A percentile compares a stretch with the other conserved stretches of the same genome.
These are phyloP conservation scores for Geoglossum glabrum DNA, from an alignment of 495 filamentous ascomycete genomes.

Conservation along the genomic window DNA sequence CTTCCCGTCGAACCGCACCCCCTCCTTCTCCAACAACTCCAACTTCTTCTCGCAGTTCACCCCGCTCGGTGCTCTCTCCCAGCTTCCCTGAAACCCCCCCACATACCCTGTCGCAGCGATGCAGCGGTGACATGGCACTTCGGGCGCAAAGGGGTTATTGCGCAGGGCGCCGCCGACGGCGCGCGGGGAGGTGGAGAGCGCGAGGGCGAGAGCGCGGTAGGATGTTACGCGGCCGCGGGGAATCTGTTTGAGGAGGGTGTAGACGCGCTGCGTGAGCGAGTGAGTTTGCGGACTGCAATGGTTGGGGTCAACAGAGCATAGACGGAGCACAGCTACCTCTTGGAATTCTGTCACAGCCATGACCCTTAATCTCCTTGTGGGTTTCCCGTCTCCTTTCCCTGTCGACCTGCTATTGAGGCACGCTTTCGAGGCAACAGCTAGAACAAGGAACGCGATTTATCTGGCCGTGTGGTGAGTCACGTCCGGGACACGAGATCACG, in stretches of 20 bases:
- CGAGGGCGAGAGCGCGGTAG: constrained; percentile 47
- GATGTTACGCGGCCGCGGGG: constrained; percentile 50
- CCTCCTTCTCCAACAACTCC: constrained; percentile 24
- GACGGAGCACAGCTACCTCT: no score
- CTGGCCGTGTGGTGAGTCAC: background rate
- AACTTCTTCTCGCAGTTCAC: constrained; percentile 26
- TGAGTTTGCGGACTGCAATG: no score
- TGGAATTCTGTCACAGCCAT: no score
- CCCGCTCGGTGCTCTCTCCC: constrained; percentile 26
- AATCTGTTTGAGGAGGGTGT: constrained; percentile 46
- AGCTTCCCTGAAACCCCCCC: constrained; percentile 28
- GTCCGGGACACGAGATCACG: background rate
- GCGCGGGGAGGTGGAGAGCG: constrained; percentile 48
- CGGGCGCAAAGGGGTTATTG: constrained; percentile 23
- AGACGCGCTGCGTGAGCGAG: constrained; percentile 37
- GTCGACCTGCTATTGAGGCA: no score
- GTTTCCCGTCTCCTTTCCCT: no score
- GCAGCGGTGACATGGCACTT: constrained; percentile 23
- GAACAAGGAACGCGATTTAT: no score
- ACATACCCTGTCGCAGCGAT: constrained; percentile 22
- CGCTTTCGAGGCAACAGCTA: no score
- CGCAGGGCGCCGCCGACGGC: constrained; percentile 65
- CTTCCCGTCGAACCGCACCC: constrained; percentile 25
- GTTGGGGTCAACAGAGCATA: no score
- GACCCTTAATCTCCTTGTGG: no score